Evolutionary conservation across 2,329 filamentous ascomycete species (phyloP), one percentile per base, ranked within the genome.

Genomic region (Byssothecium circinans): DNA sequence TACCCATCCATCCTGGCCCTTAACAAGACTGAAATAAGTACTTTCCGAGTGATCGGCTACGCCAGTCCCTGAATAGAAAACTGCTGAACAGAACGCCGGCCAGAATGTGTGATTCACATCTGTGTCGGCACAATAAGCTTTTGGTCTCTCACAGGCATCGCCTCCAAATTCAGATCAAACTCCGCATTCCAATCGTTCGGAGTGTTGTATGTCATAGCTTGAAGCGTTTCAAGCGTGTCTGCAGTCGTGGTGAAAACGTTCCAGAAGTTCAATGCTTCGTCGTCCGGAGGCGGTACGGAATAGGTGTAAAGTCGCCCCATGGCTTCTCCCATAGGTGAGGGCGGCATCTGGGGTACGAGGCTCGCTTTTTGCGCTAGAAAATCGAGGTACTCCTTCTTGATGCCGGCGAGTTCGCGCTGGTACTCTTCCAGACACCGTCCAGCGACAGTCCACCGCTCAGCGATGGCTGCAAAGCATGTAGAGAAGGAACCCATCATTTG

Each of bases 361-460:
- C 43, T 61, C n/a, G 57, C 49, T 40, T 64, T 67, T n/a, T 63
- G 61, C 2, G 56, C 51, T 30, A 69, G 45, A 35, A 67, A 66
- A 8, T 69, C 66, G 8, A 55, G 34, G 38, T 69, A 70, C 15
- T 69, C 67, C 23, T 66, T 63, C 47, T 63, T 68, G 19, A 65
- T 54, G 3, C 64, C 66, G 4, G 50, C 46, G 8, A 70, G 44
- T 8, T 65, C 52, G 41, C 64, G 57, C 30, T 68, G 59, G 25
- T 68, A 70, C 44, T 70, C 67, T 35, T 70, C 65, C 11, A 65
- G 47, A 30, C 65, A 70, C 14, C 68, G 56, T 20, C 54, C 59
- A 7, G 68, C 67, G 8, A 63, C 64, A 6, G 67, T 49, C 68
- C 68, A 70, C 34, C 68, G 62, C 48, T 70, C 67, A 11, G 64